These are phyloP conservation scores for Rhodotorula paludigena DNA, from an alignment of 768 basidiomycete genomes.

Conservation along the genomic window DNA sequence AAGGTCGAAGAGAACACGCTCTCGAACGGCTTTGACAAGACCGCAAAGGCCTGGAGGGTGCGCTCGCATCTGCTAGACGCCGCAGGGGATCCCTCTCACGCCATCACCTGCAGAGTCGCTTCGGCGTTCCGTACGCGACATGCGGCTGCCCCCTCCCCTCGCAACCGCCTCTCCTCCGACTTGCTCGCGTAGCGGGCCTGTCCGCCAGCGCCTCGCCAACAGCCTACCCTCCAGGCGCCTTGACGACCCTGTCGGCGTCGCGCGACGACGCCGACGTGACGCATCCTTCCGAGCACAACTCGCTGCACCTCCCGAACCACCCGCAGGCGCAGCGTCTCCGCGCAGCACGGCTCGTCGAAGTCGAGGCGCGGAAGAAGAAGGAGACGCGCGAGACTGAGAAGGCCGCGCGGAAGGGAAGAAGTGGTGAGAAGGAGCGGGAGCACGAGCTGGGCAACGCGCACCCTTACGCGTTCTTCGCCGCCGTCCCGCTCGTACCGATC, in stretches of 20 bases:
- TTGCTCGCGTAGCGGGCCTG: background rate
- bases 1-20: slow-evolving; percentile 54
- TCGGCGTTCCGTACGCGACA: slow-evolving; percentile 55
- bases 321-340: background rate
- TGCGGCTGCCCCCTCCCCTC: slow-evolving; percentile 57
- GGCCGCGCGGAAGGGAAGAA: too few relatives aligned
- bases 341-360: background rate
- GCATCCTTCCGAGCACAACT: background rate
- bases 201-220: background rate
- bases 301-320: background rate
- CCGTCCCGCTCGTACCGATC: background rate
- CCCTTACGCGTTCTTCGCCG: background rate
- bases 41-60: slow-evolving; percentile 55
- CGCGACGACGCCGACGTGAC: background rate
- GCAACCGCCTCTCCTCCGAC: background rate
- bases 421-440: too few relatives aligned
- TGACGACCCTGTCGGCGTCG: background rate
- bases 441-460: background rate
- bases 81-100: too few relatives aligned
- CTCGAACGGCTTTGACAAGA: slow-evolving; percentile 48
- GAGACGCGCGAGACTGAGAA: too few relatives aligned
- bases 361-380: background rate
- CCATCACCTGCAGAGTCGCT: slow-evolving; percentile 48
- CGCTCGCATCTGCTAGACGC: background rate
- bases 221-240: background rate